These are phyloP conservation scores for Pleurotus citrinopileatus DNA, from an alignment of 768 basidiomycete species.

Conservation along the genomic window DNA sequence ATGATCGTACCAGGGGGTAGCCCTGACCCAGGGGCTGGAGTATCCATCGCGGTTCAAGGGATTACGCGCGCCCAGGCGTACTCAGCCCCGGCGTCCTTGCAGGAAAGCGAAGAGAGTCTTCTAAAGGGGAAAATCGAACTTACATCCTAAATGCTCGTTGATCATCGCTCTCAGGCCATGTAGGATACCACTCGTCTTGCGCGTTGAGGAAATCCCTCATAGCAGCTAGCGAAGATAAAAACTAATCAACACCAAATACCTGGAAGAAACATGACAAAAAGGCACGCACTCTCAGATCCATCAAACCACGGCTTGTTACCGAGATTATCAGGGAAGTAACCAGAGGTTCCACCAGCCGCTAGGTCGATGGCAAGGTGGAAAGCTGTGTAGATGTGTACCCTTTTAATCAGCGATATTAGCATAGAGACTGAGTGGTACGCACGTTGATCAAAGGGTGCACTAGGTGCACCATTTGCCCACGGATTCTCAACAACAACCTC, in stretches of 20 bases:
- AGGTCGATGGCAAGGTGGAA: constrained; percentile 80
- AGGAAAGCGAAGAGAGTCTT: too few species aligned
- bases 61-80: background rate
- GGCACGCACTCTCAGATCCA: constrained; percentile 43
- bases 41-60: background rate
- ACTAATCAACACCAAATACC: background rate
- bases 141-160: constrained; percentile 72
- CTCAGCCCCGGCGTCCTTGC: too few species aligned
- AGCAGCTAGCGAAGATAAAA: constrained; percentile 36
- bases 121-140: constrained; percentile 23
- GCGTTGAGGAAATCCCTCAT: constrained; percentile 67
- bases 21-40: background rate
- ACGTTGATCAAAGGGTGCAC: constrained; percentile 84
- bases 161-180: constrained; percentile 62
- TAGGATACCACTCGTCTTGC: constrained; percentile 61
- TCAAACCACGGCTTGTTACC: constrained; percentile 81
- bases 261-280: background rate
- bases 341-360: constrained; percentile 79
- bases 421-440: constrained; percentile 19
- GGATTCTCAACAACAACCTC: constrained; percentile 57
- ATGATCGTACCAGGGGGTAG: background rate
- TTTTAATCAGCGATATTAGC: constrained; percentile 13
- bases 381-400: constrained; percentile 29
- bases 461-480: constrained; percentile 54
- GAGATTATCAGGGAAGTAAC: constrained; percentile 83